Percentiles rank a stretch among this genome's conserved stretches.
These are phyloP conservation scores for Asterophora lycoperdoides DNA, from an alignment of 768 basidiomycete genomes.

Conservation along the genomic window DNA sequence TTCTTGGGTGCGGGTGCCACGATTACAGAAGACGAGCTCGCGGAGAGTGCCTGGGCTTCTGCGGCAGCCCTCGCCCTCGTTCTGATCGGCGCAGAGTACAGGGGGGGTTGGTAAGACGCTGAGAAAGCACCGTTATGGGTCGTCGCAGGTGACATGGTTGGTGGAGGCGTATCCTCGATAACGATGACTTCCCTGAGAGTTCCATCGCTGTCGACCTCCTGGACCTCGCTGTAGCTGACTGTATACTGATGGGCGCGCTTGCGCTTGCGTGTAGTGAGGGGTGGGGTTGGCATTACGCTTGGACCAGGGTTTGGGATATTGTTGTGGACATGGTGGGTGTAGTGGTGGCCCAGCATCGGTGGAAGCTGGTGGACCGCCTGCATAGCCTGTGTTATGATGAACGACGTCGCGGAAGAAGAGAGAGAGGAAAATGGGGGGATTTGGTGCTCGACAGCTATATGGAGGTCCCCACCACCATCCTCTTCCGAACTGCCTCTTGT, in stretches of 20 bases:
- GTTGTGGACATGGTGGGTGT: constrained; percentile 57
- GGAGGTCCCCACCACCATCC: constrained; percentile 33
- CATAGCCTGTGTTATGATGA: constrained; percentile 52
- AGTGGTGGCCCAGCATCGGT: constrained; percentile 61
- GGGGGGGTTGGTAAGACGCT: constrained; percentile 74
- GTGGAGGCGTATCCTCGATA: constrained; percentile 86
- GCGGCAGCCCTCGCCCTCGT: constrained; percentile 85
- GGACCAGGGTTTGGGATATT: constrained; percentile 42
- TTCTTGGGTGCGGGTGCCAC: constrained; percentile 77
- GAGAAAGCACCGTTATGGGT: constrained; percentile 70
- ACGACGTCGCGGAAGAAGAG: constrained; percentile 48
- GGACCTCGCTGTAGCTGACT: constrained; percentile 84
- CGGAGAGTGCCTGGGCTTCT: constrained; percentile 75
- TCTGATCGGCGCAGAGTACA: constrained; percentile 71
- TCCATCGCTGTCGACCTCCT: constrained; percentile 79
- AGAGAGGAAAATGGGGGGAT: constrained; percentile 28
- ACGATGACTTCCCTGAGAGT: constrained; percentile 83
- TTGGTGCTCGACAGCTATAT: constrained; percentile 39
- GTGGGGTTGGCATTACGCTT: constrained; percentile 68
- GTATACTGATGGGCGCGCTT: constrained; percentile 79
- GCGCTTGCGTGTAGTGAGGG: constrained; percentile 72
- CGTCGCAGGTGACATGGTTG: constrained; percentile 72
- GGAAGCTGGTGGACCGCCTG: constrained; percentile 68
- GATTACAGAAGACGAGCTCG: constrained; percentile 59
- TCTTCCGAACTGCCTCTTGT: constrained; percentile 28